Evolutionary conservation across 208 protist species (phyloP).

Genomic region (Herpetomonas tarakana): DNA sequence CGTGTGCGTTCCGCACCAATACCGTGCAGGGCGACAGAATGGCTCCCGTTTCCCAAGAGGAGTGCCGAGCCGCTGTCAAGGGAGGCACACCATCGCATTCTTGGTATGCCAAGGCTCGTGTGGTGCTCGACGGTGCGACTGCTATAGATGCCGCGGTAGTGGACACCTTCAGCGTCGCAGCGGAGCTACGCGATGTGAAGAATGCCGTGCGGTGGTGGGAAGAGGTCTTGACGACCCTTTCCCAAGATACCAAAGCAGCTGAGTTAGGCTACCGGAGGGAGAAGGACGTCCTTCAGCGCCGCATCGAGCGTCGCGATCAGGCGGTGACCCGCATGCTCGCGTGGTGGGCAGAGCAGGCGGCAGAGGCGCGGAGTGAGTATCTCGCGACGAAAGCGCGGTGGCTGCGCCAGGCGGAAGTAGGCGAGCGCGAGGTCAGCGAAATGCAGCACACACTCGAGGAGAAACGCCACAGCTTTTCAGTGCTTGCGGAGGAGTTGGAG

Average conservation of each 20-base stretch:
- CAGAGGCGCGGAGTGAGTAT: slow-evolving; percentile 27
- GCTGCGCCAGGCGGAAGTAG: slow-evolving; percentile 2
- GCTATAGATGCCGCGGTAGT: too few species aligned
- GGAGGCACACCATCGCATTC: neutral
- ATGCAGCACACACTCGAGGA: slow-evolving; percentile 22
- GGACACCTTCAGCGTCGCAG: neutral
- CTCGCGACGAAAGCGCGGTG: slow-evolving; percentile 22
- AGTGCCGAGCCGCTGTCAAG: too few species aligned
- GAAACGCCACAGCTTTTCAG: slow-evolving; percentile 18
- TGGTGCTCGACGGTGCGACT: too few species aligned
- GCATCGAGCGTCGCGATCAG: slow-evolving; percentile 42
- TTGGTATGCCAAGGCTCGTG: too few species aligned
- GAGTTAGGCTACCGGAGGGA: slow-evolving; percentile 20
- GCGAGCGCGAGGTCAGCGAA: slow-evolving; percentile 22
- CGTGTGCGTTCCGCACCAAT: too few species aligned
- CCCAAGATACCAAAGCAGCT: slow-evolving; percentile 13
- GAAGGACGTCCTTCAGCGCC: slow-evolving; percentile 14
- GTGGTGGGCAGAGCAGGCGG: slow-evolving; percentile 32
- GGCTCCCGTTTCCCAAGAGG: too few species aligned
- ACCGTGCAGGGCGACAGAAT: too few species aligned
- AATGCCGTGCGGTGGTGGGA: slow-evolving; percentile 24
- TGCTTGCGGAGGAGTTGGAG: slow-evolving; percentile 7
- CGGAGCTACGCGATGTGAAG: slow-evolving; percentile 25
- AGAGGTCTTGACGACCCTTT: slow-evolving; percentile 19
- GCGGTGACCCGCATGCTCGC: slow-evolving; percentile 24